These are phyloP conservation scores for Elsinoe australis DNA, from an alignment of 2,329 filamentous ascomycete genomes.

Conservation along the genomic window DNA sequence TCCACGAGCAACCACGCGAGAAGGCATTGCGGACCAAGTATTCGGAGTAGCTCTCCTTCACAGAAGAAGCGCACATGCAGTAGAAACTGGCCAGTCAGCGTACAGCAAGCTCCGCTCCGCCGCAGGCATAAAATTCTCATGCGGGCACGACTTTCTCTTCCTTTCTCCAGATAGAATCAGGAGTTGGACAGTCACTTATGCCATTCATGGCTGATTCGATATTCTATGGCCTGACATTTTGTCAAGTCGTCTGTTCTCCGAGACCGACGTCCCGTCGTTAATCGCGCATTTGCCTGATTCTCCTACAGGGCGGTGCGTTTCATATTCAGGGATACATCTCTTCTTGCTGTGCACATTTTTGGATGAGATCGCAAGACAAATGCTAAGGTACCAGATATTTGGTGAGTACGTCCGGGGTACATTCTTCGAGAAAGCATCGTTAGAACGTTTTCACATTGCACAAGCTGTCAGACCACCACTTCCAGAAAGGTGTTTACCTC, in stretches of 20 bases:
- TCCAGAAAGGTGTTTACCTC: too few species aligned
- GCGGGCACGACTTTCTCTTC: not conserved
- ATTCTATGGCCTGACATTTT: conserved; percentile 10
- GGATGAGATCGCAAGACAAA: too few species aligned
- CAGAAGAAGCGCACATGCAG: not conserved
- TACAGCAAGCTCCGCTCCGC: not conserved
- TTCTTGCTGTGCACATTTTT: too few species aligned
- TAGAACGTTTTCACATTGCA: too few species aligned
- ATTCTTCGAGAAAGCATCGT: too few species aligned
- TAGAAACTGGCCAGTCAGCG: conserved; percentile 3
- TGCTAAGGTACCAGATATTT: too few species aligned
- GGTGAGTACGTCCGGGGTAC: too few species aligned
- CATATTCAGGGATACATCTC: conserved; percentile 18
- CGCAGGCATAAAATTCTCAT: conserved; percentile 2
- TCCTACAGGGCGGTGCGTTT: conserved; percentile 14
- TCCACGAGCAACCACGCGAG: not conserved
- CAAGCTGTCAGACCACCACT: too few species aligned
- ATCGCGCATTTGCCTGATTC: conserved; percentile 15
- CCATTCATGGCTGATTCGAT: conserved; percentile 10
- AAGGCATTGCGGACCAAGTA: not conserved
- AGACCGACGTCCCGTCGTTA: conserved; percentile 17
- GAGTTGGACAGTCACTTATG: conserved; percentile 12
- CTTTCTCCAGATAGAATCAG: not conserved
- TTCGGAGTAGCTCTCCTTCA: not conserved
- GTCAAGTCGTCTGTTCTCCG: conserved; percentile 15